Conservation (phyloP, 202 grass and related monocot genomes). For the Hordeum pubiflorum region DNA sequence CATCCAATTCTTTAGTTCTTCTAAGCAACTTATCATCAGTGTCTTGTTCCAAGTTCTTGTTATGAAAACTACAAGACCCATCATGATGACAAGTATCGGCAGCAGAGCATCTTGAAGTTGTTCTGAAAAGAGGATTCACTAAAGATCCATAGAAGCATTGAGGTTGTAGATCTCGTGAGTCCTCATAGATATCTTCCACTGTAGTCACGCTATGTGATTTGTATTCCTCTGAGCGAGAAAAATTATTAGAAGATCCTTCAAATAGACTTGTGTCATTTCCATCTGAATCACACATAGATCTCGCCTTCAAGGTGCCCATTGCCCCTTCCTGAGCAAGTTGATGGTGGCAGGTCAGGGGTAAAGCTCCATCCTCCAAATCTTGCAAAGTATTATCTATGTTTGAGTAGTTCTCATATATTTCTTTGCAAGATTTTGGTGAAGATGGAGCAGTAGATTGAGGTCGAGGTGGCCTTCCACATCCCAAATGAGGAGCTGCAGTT, state of each 20-base stretch:
- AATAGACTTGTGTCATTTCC: constrained; percentile 23
- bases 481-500: constrained; percentile 38
- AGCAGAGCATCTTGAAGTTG: constrained; percentile 17
- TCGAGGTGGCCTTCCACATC: constrained; percentile 48
- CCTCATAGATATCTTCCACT: constrained; percentile 69
- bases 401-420: constrained; percentile 34
- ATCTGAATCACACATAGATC: constrained; percentile 9
- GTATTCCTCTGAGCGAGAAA: constrained; percentile 33
- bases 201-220: constrained; percentile 50
- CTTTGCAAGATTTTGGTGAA: constrained; percentile 49
- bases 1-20: constrained; percentile 49
- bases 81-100: constrained; percentile 2
- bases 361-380: not conserved
- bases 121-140: constrained; percentile 15
- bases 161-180: constrained; percentile 38
- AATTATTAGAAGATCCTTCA: constrained; percentile 26
- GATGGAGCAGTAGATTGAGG: constrained; percentile 43
- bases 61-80: constrained; percentile 9
- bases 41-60: constrained; percentile 33
- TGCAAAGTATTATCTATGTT: constrained; percentile 8
- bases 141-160: constrained; percentile 25
- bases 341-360: constrained; percentile 4
- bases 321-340: constrained; percentile 22
- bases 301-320: constrained; percentile 23
- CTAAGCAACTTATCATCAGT: constrained; percentile 59